Base-by-base conservation (phyloP, 2,329 filamentous ascomycete species). In the Xylaria sp. region DNA sequence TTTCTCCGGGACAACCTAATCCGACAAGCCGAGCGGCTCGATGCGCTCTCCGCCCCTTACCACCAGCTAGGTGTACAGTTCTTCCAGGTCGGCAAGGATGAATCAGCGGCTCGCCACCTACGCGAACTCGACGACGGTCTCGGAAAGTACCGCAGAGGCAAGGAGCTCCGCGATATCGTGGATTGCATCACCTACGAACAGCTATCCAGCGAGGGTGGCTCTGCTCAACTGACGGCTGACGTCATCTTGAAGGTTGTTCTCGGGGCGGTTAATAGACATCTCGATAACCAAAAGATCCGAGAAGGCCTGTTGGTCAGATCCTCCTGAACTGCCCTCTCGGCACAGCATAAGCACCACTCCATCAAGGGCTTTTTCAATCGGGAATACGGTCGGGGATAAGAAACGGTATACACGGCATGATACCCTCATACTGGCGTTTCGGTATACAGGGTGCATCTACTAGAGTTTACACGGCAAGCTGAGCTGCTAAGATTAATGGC, bases 11-110 rank as follows among this genome's bases (percentile, higher is more conserved):
- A 61, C 15, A 59, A 90, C 31, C 89, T 98, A 57, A 83, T 93
- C 48, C 79, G 81, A 3, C 84, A 88, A 0, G 95, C 94, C 0
- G 86, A 85, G 79, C 89, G 88, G 76, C 87, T 98, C 38, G 91
- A 96, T 75, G 80, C 80, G 60, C 79, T 92, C 7, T 85, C 90
- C 9, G 93, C 93, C 0, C 89, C 91, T 4, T 86, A 90, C 0
- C 92, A 92, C 84, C 96, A 98, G 82, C 84, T 97, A 9, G 95
- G 95, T 40, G 89, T 98, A 65, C 95, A 98, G 79, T 98, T 98
- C 83, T 97, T 98, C 84, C 95, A 97, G 81, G 92, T 98, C 53
- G 95, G 96, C 65, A 85, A 87, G 59, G 93, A 97, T 73, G 77
- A 81, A 0, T 82, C 80, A 0, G 95, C 94, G 0, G 84, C 85